Evolutionary conservation across 805 yeast species (phyloP).

Genomic region (Wickerhamiella sorbophila): DNA sequence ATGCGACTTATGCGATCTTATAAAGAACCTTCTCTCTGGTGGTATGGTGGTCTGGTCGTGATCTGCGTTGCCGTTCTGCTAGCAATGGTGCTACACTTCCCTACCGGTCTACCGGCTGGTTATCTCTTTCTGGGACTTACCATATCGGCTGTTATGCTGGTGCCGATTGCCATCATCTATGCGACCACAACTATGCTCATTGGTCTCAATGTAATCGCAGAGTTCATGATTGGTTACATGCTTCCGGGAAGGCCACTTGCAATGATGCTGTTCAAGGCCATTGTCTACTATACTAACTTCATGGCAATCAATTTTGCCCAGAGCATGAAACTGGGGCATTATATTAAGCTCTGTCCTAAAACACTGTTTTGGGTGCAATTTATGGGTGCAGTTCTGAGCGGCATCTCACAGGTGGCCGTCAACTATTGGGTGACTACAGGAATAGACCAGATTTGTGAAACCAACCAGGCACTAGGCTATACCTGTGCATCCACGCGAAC

Average conservation of each 20-base stretch:
- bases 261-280: slow-evolving; percentile 46
- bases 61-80: slow-evolving; percentile 7
- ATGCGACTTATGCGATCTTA: slow-evolving; percentile 41
- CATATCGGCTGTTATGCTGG: slow-evolving; percentile 38
- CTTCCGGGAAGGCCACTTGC: slow-evolving; percentile 50
- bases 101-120: slow-evolving; percentile 32
- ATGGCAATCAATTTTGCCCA: slow-evolving; percentile 42
- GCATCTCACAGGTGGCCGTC: slow-evolving; percentile 31
- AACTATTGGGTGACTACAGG: slow-evolving; percentile 30
- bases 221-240: slow-evolving; percentile 50
- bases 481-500: slow-evolving; percentile 34
- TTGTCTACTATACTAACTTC: slow-evolving; percentile 38
- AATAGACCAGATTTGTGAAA: slow-evolving; percentile 31
- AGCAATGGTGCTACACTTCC: slow-evolving; percentile 5
- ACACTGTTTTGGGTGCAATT: slow-evolving; percentile 41
- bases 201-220: slow-evolving; percentile 49
- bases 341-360: slow-evolving; percentile 49
- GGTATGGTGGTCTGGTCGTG: slow-evolving; percentile 36
- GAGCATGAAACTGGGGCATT: slow-evolving; percentile 52
- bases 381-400: slow-evolving; percentile 32
- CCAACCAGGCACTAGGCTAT: slow-evolving; percentile 32
- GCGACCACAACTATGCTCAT: slow-evolving; percentile 48
- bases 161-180: slow-evolving; percentile 48
- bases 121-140: slow-evolving; percentile 35
- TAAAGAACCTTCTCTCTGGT: slow-evolving; percentile 50